phyloP scores from a whole-genome alignment of 176 grass and related monocot species.

The Triticum monococcum region DNA sequence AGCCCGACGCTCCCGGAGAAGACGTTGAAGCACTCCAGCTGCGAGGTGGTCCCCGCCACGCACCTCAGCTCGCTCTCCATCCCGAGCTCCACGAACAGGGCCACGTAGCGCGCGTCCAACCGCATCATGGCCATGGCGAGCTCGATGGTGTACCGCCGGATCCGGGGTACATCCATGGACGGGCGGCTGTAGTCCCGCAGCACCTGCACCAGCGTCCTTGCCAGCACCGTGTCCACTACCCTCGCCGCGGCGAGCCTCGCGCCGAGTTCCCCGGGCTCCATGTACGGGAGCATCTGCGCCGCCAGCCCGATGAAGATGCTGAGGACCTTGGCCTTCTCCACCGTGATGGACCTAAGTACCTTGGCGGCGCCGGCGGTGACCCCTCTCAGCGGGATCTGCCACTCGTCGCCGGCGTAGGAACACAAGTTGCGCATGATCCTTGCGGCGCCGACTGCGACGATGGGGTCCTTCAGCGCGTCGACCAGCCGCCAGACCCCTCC shows the following conservation, averaged over 20 bases:
- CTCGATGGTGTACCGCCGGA: constrained; percentile 61
- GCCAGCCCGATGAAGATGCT: constrained; percentile 56
- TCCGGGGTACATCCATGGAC: constrained; percentile 50
- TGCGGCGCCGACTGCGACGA: constrained; percentile 34
- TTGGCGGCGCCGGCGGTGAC: constrained; percentile 38
- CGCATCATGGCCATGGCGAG: constrained; percentile 60
- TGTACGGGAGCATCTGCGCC: constrained; percentile 53
- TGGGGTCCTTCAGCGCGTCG: constrained; percentile 25
- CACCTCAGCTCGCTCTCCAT: constrained; percentile 45
- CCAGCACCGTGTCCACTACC: constrained; percentile 39
- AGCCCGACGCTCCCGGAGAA: constrained; percentile 83
- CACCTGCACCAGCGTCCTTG: constrained; percentile 36
- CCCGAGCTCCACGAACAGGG: constrained; percentile 42
- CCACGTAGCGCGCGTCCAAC: constrained; percentile 25
- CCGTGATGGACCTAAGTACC: constrained; percentile 53
- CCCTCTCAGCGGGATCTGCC: constrained; percentile 15
- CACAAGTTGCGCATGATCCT: constrained; percentile 77
- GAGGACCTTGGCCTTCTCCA: constrained; percentile 48
- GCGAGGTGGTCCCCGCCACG: constrained; percentile 57
- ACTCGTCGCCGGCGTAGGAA: constrained; percentile 28
- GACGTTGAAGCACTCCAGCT: constrained; percentile 76
- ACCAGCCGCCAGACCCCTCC: constrained; percentile 32
- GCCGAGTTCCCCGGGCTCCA: constrained; percentile 34
- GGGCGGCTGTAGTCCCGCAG: constrained; percentile 42
- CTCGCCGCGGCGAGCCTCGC: constrained; percentile 27